Evolutionary conservation across 2,329 filamentous ascomycete genomes (phyloP), one percentile per base, ranked within the genome.

Genomic region (Rhinocladiella similis): DNA sequence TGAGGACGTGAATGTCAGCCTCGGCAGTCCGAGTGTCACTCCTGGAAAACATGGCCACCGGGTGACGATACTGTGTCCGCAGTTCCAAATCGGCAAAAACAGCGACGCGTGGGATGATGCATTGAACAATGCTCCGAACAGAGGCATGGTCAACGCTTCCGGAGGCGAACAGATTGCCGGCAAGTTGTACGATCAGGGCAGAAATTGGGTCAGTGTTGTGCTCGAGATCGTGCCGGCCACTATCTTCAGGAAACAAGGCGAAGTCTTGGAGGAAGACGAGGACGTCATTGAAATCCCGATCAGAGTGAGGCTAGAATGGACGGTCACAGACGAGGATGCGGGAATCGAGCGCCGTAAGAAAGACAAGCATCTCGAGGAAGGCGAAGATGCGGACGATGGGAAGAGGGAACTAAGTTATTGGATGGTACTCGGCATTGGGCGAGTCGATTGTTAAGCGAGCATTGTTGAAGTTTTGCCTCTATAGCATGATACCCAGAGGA

Each of bases 51-150:
- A 92, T 66, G 80, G 83, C 1, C 89, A 87, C 54, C 88, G 84
- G 66, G 90, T 99, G 57, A 99, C 94, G 0, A 87, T 99, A 13
- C 80, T 99, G 1, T 99, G 93, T 67, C 94, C 94, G 0, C 86
- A 96, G 66, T 97, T 99, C 71, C 90, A 94, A 47, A 87, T 99
- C 43, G 93, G 92, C 61, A 90, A 93, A 56, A 97, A 96, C 71
- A 94, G 90, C n/a, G 89, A 92, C 66, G 84, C 95, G 73, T 89
- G 89, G 88, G 93, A 97, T 66, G 94, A 97, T 69, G 93, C 92
- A 0, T 80, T 97, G 10, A 85, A 86, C 69, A 54, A 47, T 22
- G 18, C 27, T 68, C 73, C 13, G 72, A 72, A 65, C 74, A 66
- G 69, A 68, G 61, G 66, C 76, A 68, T 42, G 69, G 66, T 22